Base-by-base conservation (phyloP, 2,329 filamentous ascomycete genomes). In the Pseudocercospora vitis region DNA sequence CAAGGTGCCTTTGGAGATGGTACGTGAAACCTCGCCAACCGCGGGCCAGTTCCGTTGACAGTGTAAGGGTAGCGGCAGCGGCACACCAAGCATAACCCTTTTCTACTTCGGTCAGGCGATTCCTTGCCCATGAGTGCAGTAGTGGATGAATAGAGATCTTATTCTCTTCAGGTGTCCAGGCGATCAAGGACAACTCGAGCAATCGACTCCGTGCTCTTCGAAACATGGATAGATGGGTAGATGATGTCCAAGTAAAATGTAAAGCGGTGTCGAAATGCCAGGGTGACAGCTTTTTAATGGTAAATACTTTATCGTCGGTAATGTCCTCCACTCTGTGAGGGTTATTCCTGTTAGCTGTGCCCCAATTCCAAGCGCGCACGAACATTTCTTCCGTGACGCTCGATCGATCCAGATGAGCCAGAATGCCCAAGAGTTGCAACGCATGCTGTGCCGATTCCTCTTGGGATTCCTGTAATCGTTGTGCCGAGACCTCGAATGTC, bases 111-210 rank as follows among this genome's bases (percentile, higher is more conserved):
- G 3, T n/a, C 11, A 49, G 47, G 12, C 47, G 32, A 26, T 39
- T 24, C n/a, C 47, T 37, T 16, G 47, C 47, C 47, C 47, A 49
- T n/a, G 47, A n/a, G 28, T 49, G 47, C 12, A 40, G 7, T 7
- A 49, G 11, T 19, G 47, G 47, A 39, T 49, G 47, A 19, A 49
- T 49, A 28, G 47, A 26, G 3, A 24, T 39, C 8, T 31, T 19
- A 11, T 14, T 2, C 12, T 29, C 18, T 14, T 49, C 32, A 2
- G 9, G 29, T 6, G n/a, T 24, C 46, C 46, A 49, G 8, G 14
- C 16, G 19, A 49, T 39, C 31, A 49, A 14, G 3, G 47, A 37
- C 5, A 49, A 33, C n/a, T 49, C 31, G 32, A n/a, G 6, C 12
- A 49, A 23, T 26, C 19, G 31, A 16, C 16, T 23, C 28, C 47